A percentile compares a stretch with the other conserved stretches of the same genome.
phyloP scores from a whole-genome alignment of 768 basidiomycete genomes.

The Boletus pseudopeckii region DNA sequence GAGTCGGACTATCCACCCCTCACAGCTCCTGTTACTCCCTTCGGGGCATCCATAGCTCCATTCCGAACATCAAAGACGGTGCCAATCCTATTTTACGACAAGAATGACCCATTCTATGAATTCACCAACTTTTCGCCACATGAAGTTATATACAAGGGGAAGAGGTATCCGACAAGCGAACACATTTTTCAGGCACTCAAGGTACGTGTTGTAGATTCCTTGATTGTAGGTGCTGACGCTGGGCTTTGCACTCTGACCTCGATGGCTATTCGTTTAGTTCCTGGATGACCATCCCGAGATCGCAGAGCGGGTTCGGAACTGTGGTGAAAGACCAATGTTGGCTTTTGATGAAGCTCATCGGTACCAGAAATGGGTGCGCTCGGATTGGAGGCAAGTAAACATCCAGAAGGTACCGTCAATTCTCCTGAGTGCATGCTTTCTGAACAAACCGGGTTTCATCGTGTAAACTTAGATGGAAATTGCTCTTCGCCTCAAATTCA shows the following conservation, averaged over 20 bases:
- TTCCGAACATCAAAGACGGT: conserved; percentile 27
- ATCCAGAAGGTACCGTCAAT: conserved; percentile 48
- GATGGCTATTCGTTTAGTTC: conserved; percentile 41
- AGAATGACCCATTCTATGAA: conserved; percentile 59
- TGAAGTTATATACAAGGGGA: conserved; percentile 57
- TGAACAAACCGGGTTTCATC: neutral
- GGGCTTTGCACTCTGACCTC: neutral
- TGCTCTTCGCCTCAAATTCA: conserved; percentile 64
- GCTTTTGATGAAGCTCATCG: conserved; percentile 69
- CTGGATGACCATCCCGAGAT: conserved; percentile 55
- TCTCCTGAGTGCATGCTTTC: neutral
- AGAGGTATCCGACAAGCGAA: conserved; percentile 70
- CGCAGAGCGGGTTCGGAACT: conserved; percentile 66
- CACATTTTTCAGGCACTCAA: conserved; percentile 78
- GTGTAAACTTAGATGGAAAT: conserved; percentile 56
- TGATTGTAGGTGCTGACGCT: neutral
- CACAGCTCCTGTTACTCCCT: conserved; percentile 29
- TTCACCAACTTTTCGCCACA: conserved; percentile 76
- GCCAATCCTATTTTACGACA: conserved; percentile 62
- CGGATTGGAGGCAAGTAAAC: conserved; percentile 69
- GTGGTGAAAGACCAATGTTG: conserved; percentile 56
- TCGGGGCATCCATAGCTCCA: conserved; percentile 29
- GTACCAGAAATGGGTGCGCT: conserved; percentile 56
- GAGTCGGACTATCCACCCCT: conserved; percentile 31
- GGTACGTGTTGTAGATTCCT: conserved; percentile 29